Base-by-base conservation (phyloP, 805 yeast species). In the Starmerella riodocensis region DNA sequence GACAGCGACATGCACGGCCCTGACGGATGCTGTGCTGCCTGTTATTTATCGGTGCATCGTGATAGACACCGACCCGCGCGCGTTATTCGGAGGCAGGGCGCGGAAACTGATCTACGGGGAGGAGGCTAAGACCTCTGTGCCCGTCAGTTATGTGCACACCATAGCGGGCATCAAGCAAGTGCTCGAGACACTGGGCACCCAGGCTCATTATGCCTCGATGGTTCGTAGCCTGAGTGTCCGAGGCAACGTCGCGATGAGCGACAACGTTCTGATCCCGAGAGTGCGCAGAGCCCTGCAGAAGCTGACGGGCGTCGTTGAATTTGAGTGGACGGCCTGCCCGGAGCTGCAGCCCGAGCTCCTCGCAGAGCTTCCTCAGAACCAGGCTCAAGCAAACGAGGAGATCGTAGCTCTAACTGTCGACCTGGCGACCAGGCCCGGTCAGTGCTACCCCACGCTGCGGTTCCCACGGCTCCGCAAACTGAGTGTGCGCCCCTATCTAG, bases 301-400 rank as follows among this genome's bases (percentile, higher is more conserved):
- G 17, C 45, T 59, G 42, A 20, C 16, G 8, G 41, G 40, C 30
- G 42, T 59, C 23, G 31, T 23, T 13, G 44, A 39, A 9, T 43
- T 59, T 13, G 50, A 54, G n/a, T 59, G 63, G 63, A 44, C 51
- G 18, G 55, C 59, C 8, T 51, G 56, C 27, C 61, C 60, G 6
- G 59, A 54, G 28, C 51, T 56, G 5, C 53, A 57, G 14, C 53
- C 52, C 2, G 48, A 42, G 27, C 34, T 55, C 14, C 47, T 56
- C 17, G 40, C 43, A 7, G 43, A 37, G 22, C 40, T 52, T 27
- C 52, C 54, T 2, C 24, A 36, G 22, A 33, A 37, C 6, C 28
- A 21, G 16, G 6, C 19, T 9, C 14, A 27, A 8, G 21, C 16
- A 4, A 32, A 25, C 27, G 4, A 23, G 29, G 30, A 24, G 14